Evolutionary conservation across 176 grass and related monocot genomes (phyloP).

Genomic region (Cymbopogon citratus): DNA sequence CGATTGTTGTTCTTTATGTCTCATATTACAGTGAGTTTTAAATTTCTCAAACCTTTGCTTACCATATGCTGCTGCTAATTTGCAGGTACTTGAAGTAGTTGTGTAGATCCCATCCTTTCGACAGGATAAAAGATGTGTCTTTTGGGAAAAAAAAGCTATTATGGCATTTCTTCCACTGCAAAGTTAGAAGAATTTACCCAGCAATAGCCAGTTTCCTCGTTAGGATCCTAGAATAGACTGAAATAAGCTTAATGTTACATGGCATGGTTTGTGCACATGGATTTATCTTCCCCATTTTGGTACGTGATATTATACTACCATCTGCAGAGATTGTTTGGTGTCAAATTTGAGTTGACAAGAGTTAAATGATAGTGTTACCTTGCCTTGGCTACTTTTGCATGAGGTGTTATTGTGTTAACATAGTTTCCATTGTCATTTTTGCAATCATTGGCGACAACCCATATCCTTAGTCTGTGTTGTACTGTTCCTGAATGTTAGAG

Average conservation of each 20-base stretch:
- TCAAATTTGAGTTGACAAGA: constrained; percentile 14
- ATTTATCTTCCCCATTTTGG: not conserved
- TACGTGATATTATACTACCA: not conserved
- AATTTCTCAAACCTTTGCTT: not conserved
- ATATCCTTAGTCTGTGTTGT: not conserved
- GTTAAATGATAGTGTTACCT: not conserved
- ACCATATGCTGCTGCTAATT: not conserved
- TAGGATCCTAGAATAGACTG: constrained; percentile 21
- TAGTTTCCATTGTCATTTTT: not conserved
- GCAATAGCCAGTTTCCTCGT: not conserved
- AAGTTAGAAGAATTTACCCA: constrained; percentile 28
- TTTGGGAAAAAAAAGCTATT: constrained; percentile 40
- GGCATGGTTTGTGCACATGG: constrained; percentile 17
- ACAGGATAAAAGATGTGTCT: constrained; percentile 31
- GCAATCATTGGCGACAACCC: not conserved
- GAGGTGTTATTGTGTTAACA: not conserved
- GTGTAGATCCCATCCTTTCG: constrained; percentile 46
- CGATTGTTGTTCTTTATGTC: not conserved
- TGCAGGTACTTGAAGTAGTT: constrained; percentile 50
- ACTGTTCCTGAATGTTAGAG: no score
- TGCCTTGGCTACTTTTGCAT: not conserved
- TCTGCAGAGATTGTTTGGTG: constrained; percentile 13
- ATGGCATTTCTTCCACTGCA: constrained; percentile 15
- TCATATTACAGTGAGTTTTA: not conserved
- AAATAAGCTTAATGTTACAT: constrained; percentile 33